Evolutionary conservation across 495 filamentous ascomycete species (phyloP), one percentile per base, ranked within the genome.

Genomic region (Xylona heveae): DNA sequence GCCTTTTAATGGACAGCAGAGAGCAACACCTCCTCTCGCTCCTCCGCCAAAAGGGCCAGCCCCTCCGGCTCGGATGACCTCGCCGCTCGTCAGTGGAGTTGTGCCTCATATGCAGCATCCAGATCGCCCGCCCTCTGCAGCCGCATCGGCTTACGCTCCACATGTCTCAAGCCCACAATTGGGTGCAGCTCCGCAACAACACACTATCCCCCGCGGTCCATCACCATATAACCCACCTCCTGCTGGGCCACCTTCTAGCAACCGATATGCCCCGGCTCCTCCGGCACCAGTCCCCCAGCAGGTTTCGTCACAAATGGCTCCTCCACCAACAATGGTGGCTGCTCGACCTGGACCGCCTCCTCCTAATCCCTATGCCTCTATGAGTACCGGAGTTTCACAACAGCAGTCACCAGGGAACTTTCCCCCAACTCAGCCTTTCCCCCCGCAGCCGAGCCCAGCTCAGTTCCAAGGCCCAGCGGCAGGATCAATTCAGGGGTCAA

Each of bases 181-280:
- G 31, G 54, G 62, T 19, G 47, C 59, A 19, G 46, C 50, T 15
- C 59, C 63, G 5, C 30, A 38, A 23, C 36, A 36, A 28, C 59
- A 56, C 18, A 59, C 67, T 5, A 63, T 81, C 32, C 65, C 72
- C 19, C 66, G 83, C 24, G 80, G 79, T 9, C 61, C 78, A 3
- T 93, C 84, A 12, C 83, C 83, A 24, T 94, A 94, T 52, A 84
- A 90, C 43, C 66, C 75, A 28, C 80, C 82, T 33, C 81, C 80
- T 5, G 52, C 69, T 31, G 66, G 63, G n/a, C 58, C 72, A 3
- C 71, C 83, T 6, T 68, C 77, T 18, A 68, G 71, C 9, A 88
- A 74, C 52, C 64, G 85, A 39, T 94, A 94, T 54, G 75, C 88
- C 9, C 88, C 88, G 9, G 72, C 70, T 38, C 81, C 83, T 29